A percentile compares a stretch with the other conserved stretches of the same genome.
phyloP scores from a whole-genome alignment of 768 basidiomycete species.

The Rhodocollybia butyracea region DNA sequence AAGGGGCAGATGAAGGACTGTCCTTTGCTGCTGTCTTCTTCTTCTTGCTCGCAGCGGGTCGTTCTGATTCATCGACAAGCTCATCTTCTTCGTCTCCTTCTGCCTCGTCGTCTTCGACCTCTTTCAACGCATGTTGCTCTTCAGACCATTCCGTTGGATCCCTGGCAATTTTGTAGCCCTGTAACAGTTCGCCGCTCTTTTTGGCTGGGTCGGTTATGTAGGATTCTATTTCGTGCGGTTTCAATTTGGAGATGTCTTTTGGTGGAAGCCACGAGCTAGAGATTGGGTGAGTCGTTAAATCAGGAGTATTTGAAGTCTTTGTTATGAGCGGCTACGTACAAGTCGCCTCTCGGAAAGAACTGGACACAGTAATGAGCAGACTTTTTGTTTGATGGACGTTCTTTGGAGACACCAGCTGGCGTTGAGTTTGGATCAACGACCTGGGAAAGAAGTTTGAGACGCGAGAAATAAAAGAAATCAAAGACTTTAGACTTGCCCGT shows the following conservation, averaged over 20 bases:
- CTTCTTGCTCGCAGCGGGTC: conserved; percentile 11
- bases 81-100: conserved; percentile 51
- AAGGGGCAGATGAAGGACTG: background rate
- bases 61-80: conserved; percentile 35
- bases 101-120: conserved; percentile 16
- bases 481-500: conserved; percentile 57
- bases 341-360: conserved; percentile 94
- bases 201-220: conserved; percentile 79
- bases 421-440: conserved; percentile 74
- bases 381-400: conserved; percentile 75
- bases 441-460: conserved; percentile 35
- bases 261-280: conserved; percentile 79
- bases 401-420: conserved; percentile 56
- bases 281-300: background rate
- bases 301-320: background rate
- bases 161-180: conserved; percentile 69
- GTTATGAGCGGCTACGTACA: conserved; percentile 54
- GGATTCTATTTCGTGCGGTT: conserved; percentile 76
- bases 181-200: conserved; percentile 63
- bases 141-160: conserved; percentile 61
- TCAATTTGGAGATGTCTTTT: conserved; percentile 79
- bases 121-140: conserved; percentile 27
- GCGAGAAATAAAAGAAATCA: background rate
- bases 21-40: too few species aligned
- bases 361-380: conserved; percentile 62